Conservation (phyloP, 805 yeast species). For the Tetrapisispora namnaoensis region DNA sequence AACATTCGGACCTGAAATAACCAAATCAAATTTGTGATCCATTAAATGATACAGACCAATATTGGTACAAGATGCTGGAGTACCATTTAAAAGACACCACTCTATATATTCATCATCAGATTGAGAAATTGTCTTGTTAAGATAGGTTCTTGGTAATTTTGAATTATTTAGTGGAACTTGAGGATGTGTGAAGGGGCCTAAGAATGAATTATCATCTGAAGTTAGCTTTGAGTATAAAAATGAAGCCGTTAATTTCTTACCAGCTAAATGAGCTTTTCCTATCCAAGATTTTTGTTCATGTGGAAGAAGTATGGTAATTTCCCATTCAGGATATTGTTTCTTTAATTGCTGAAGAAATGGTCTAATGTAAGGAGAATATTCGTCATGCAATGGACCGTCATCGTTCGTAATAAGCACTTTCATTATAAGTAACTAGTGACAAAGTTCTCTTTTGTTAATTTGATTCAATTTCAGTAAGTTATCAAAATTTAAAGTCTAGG, state of each 20-base stretch:
- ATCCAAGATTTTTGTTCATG: slow-evolving; percentile 85
- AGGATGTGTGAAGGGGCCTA: slow-evolving; percentile 58
- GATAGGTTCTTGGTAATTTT: slow-evolving; percentile 14
- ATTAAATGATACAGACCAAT: slow-evolving; percentile 72
- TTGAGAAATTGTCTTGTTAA: slow-evolving; percentile 8
- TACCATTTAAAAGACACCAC: slow-evolving; percentile 84
- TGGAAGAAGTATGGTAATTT: slow-evolving; percentile 75
- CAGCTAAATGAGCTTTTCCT: slow-evolving; percentile 93
- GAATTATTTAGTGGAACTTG: slow-evolving; percentile 31
- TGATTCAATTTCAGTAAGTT: too few relatives aligned
- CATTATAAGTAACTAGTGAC: slow-evolving; percentile 25
- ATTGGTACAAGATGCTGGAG: slow-evolving; percentile 94
- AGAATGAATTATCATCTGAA: slow-evolving; percentile 40
- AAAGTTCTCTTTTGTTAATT: too few relatives aligned
- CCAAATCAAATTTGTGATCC: slow-evolving; percentile 58
- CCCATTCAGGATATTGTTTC: slow-evolving; percentile 62
- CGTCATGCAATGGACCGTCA: slow-evolving; percentile 85
- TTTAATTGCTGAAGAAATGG: slow-evolving; percentile 63
- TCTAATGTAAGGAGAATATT: slow-evolving; percentile 75
- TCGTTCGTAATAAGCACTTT: slow-evolving; percentile 70
- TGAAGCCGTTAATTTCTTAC: slow-evolving; percentile 47
- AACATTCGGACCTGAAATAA: slow-evolving; percentile 89
- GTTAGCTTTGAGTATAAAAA: slow-evolving; percentile 51
- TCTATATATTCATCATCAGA: slow-evolving; percentile 39
- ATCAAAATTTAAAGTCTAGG: too few relatives aligned